Evolutionary conservation across 805 yeast genomes (phyloP), one percentile per base, ranked within the genome.

Genomic region (Nakazawaea wyomingensis): DNA sequence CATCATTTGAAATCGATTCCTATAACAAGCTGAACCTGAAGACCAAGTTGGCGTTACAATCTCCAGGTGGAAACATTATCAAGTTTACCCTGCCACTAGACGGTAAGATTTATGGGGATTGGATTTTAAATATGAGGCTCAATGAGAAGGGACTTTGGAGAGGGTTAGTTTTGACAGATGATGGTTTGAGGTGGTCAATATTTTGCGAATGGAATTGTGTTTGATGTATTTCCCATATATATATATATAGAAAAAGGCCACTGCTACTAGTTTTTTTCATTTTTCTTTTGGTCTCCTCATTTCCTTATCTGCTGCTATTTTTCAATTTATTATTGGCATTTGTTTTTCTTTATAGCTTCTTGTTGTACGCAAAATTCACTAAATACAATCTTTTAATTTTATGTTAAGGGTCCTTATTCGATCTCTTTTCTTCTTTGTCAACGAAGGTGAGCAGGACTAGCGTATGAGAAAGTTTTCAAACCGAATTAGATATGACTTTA

Each of bases 171-270:
- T 76, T 84, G 31, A 82, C 87, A 8, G 91, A 87, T 49, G 76
- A 80, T 32, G 86, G 85, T 4, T 72, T 72, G 43, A 81, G 88
- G 42, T 86, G 96, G 87, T 83, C 88, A 54, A 87, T 85, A 3
- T 88, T 86, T 63, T 89, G 95, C 11, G 96, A 89, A 61, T 91
- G 99, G 99, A 67, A 68, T 26, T 83, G 91, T 60, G 8, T 20
- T 5, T 37, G 27, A 37, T 21, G 4, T 22, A 18, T 10, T 36
- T 19, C 16, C n/a, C n/a, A n/a, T n/a, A n/a, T n/a, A n/a, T n/a
- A n/a, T n/a, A n/a, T n/a, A n/a, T n/a, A n/a, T n/a, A n/a, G n/a
- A n/a, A n/a, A n/a, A n/a, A n/a, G n/a, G n/a, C n/a, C n/a, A n/a
- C n/a, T n/a, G n/a, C n/a, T n/a, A n/a, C n/a, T n/a, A n/a, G n/a